Conservation (phyloP, 2,329 filamentous ascomycete genomes). For the Alternaria hordeiaustralica region DNA sequence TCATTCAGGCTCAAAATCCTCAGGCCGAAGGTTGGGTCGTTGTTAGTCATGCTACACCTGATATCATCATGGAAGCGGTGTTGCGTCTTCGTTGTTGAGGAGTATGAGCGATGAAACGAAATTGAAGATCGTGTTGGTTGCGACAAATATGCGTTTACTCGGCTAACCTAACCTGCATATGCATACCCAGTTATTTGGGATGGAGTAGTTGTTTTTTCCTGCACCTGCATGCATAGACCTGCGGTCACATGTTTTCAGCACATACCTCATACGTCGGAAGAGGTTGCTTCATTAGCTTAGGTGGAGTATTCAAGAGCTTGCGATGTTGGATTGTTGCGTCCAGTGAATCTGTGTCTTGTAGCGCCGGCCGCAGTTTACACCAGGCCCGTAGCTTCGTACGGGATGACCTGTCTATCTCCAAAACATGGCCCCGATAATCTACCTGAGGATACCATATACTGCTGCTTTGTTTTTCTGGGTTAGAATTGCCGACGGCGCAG, state of each 20-base stretch:
- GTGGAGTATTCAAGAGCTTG: not conserved
- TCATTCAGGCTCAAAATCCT: not conserved
- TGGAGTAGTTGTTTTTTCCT: slow-evolving; percentile 7
- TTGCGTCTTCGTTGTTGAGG: not conserved
- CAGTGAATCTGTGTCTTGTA: not conserved
- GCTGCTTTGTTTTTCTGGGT: not conserved
- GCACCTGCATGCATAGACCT: slow-evolving; percentile 21
- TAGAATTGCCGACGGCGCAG: slow-evolving; percentile 8
- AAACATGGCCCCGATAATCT: too few relatives aligned
- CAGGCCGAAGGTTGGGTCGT: not conserved
- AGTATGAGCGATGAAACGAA: not conserved
- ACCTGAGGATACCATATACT: not conserved
- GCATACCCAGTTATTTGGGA: slow-evolving; percentile 11
- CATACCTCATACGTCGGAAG: slow-evolving; percentile 1
- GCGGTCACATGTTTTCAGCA: slow-evolving; percentile 20
- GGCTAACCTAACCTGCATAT: slow-evolving; percentile 21
- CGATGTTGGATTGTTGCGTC: not conserved
- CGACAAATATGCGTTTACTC: slow-evolving; percentile 2
- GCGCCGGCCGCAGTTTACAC: not conserved
- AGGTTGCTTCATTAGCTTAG: not conserved
- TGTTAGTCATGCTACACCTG: not conserved
- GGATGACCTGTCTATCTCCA: not conserved
- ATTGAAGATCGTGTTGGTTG: slow-evolving; percentile 3
- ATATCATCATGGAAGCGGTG: not conserved
- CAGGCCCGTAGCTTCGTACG: not conserved